These are phyloP conservation scores for Fagus crenata DNA, from an alignment of 306 rosid genomes.

Conservation along the genomic window DNA sequence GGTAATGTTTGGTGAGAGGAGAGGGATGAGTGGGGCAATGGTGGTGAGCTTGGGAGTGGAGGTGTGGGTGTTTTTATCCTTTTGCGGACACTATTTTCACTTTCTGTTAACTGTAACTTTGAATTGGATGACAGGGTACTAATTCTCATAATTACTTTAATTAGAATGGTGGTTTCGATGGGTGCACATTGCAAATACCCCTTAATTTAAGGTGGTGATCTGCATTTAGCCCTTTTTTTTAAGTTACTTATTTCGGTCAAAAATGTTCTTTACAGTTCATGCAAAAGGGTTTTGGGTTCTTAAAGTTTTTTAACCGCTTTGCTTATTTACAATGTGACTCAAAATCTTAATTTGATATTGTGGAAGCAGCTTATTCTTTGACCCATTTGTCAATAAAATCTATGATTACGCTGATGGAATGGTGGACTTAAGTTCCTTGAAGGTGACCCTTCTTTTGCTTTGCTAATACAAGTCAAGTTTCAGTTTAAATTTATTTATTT, in stretches of 20 bases:
- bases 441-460: slow-evolving; percentile 35
- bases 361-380: slow-evolving; percentile 86
- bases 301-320: neutral
- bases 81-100: too few species aligned
- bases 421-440: slow-evolving; percentile 43
- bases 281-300: neutral
- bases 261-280: neutral
- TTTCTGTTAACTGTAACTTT: too few species aligned
- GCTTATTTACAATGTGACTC: neutral
- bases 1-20: too few species aligned
- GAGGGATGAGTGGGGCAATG: too few species aligned
- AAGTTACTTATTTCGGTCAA: neutral
- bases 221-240: neutral
- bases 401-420: slow-evolving; percentile 52
- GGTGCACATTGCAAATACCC: too few species aligned
- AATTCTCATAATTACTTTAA: too few species aligned
- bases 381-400: slow-evolving; percentile 52
- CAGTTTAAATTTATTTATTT: neutral
- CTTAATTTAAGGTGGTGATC: too few species aligned
- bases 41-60: too few species aligned
- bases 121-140: too few species aligned
- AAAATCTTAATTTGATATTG: slow-evolving; percentile 29
- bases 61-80: too few species aligned
- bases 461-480: neutral
- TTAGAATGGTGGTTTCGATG: too few species aligned